Evolutionary conservation across 257 asterid genomes (phyloP).

Genomic region (Plantago elongata): DNA sequence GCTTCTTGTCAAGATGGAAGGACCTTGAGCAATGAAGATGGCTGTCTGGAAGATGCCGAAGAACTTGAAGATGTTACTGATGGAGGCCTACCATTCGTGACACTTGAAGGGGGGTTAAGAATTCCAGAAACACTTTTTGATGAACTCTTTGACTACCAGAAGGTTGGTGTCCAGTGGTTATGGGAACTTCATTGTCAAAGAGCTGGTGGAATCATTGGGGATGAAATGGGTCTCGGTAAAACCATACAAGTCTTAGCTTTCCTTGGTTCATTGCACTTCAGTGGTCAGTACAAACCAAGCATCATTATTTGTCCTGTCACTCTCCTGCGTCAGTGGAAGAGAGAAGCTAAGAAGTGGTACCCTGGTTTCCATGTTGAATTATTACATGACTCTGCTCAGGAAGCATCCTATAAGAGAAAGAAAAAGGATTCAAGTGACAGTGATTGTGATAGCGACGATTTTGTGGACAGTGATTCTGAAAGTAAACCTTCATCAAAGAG

Average conservation of each 20-base stretch:
- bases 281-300: conserved; percentile 88
- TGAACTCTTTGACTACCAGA: conserved; percentile 89
- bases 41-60: conserved; percentile 39
- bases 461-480: conserved; percentile 47
- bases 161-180: conserved; percentile 97
- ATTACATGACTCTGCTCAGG: conserved; percentile 87
- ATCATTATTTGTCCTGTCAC: conserved; percentile 90
- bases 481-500: conserved; percentile 41
- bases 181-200: conserved; percentile 99
- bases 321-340: conserved; percentile 86
- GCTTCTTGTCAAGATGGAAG: conserved; percentile 43
- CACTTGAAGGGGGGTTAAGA: conserved; percentile 88
- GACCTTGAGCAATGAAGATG: conserved; percentile 51
- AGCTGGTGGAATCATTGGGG: conserved; percentile 98
- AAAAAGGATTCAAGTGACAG: conserved; percentile 50
- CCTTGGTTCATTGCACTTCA: conserved; percentile 88
- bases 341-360: conserved; percentile 92
- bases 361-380: conserved; percentile 74
- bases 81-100: conserved; percentile 52
- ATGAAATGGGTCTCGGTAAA: conserved; percentile 99
- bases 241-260: conserved; percentile 82
- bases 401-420: conserved; percentile 45
- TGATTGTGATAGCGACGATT: conserved; percentile 64
- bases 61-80: conserved; percentile 29
- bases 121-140: conserved; percentile 67